These are phyloP conservation scores for Stagonosporopsis vannaccii DNA, from an alignment of 2,329 filamentous ascomycete genomes.

Conservation along the genomic window DNA sequence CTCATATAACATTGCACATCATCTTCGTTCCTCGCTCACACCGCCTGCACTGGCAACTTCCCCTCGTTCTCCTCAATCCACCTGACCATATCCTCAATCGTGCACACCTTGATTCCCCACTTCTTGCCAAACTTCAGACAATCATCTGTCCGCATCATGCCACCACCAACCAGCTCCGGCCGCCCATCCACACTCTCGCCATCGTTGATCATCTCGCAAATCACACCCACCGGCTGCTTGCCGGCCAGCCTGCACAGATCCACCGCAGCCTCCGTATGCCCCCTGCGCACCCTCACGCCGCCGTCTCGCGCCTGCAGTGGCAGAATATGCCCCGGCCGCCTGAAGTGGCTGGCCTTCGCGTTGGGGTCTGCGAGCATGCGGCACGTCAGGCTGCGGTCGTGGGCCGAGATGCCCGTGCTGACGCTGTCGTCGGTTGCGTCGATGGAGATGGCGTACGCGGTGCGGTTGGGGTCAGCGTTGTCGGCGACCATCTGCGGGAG, in stretches of 20 bases:
- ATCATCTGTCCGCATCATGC: slow-evolving; percentile 90
- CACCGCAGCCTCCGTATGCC: slow-evolving; percentile 92
- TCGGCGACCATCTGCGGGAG: slow-evolving; percentile 91
- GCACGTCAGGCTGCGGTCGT: slow-evolving; percentile 85
- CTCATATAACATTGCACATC: background rate
- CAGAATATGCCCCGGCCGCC: slow-evolving; percentile 88
- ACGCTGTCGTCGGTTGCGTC: slow-evolving; percentile 72
- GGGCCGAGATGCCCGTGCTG: slow-evolving; percentile 88
- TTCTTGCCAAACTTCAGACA: slow-evolving; percentile 86
- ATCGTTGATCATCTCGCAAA: slow-evolving; percentile 91
- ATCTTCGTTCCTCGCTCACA: background rate
- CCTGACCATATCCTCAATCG: slow-evolving; percentile 86
- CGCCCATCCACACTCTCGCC: slow-evolving; percentile 74
- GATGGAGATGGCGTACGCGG: slow-evolving; percentile 90
- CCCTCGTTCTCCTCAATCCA: slow-evolving; percentile 81
- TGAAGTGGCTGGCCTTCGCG: slow-evolving; percentile 66
- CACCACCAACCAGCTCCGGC: slow-evolving; percentile 70
- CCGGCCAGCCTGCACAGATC: slow-evolving; percentile 89
- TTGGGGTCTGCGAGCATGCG: slow-evolving; percentile 73
- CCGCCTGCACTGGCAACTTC: slow-evolving; percentile 30
- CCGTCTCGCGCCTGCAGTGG: slow-evolving; percentile 81
- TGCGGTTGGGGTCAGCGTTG: slow-evolving; percentile 80
- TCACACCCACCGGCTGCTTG: slow-evolving; percentile 75
- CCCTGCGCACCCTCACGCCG: slow-evolving; percentile 78
- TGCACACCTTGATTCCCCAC: slow-evolving; percentile 92